Evolutionary conservation across 192 early-diverging fungal genomes (phyloP).

Genomic region (Chytriomyces sp.): DNA sequence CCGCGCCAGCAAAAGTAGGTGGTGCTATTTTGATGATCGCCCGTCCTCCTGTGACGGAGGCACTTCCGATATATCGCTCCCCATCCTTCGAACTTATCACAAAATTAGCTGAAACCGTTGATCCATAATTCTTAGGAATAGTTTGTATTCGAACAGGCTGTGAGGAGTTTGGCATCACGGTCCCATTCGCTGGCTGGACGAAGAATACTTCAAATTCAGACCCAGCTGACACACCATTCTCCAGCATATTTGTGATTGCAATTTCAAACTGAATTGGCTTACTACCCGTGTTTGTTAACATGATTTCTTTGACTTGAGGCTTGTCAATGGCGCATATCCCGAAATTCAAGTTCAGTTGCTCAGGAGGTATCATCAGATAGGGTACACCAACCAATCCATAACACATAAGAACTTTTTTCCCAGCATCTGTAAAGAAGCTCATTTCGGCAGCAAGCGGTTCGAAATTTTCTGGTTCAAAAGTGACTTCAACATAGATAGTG

Average conservation of each 20-base stretch:
- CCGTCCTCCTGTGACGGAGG: constrained; percentile 54
- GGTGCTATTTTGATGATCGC: constrained; percentile 63
- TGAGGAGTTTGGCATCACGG: constrained; percentile 41
- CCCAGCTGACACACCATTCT: constrained; percentile 39
- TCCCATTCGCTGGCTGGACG: constrained; percentile 51
- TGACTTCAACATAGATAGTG: constrained; percentile 45
- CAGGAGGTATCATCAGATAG: constrained; percentile 52
- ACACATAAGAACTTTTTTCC: constrained; percentile 51
- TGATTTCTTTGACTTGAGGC: constrained; percentile 41
- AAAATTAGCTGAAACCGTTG: constrained; percentile 47
- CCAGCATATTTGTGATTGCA: constrained; percentile 35
- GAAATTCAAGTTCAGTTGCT: constrained; percentile 47
- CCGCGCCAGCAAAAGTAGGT: constrained; percentile 37
- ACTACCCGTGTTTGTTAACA: constrained; percentile 54
- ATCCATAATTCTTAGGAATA: constrained; percentile 54
- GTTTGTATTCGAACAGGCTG: constrained; percentile 41
- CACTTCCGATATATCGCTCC: constrained; percentile 51
- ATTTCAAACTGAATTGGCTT: constrained; percentile 58
- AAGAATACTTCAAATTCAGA: constrained; percentile 66
- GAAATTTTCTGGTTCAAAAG: constrained; percentile 47
- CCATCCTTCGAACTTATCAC: constrained; percentile 54
- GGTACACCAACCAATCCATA: constrained; percentile 66
- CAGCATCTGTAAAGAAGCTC: constrained; percentile 60
- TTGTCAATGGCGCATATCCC: constrained; percentile 59
- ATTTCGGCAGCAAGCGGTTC: constrained; percentile 47